Percentiles rank a stretch among this genome's conserved stretches.
phyloP scores from a whole-genome alignment of 768 basidiomycete genomes.

The Auricularia sp. region DNA sequence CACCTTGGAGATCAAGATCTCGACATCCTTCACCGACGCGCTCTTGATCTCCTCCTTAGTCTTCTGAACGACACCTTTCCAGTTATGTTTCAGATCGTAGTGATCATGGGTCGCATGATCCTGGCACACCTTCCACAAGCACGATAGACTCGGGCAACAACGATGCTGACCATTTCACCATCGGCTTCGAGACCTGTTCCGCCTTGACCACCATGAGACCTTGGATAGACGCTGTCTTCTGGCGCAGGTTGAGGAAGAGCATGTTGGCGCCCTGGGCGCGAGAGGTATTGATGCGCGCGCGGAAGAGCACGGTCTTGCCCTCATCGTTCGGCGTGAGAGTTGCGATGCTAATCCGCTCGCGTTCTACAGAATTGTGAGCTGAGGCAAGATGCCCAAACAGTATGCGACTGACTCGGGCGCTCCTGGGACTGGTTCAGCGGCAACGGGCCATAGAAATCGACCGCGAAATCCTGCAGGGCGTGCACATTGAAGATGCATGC shows the following conservation, averaged over 20 bases:
- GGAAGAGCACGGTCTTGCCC: constrained; percentile 69
- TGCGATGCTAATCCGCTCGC: constrained; percentile 53
- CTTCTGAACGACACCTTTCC: constrained; percentile 56
- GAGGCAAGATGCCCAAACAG: neutral
- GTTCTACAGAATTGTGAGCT: constrained; percentile 31
- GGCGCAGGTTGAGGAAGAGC: constrained; percentile 87
- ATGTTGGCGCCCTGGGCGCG: constrained; percentile 92
- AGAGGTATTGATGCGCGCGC: constrained; percentile 85
- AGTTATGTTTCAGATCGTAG: neutral
- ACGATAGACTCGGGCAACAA: constrained; percentile 85
- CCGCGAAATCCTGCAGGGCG: constrained; percentile 55
- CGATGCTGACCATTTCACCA: constrained; percentile 84
- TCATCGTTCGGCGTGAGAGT: constrained; percentile 51
- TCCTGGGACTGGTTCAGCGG: constrained; percentile 89
- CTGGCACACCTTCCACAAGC: constrained; percentile 51
- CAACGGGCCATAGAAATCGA: constrained; percentile 73
- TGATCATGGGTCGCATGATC: too few species aligned
- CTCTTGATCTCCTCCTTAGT: constrained; percentile 84
- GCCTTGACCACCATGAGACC: constrained; percentile 65
- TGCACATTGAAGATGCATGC: constrained; percentile 11
- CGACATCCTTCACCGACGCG: constrained; percentile 77
- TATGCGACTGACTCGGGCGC: constrained; percentile 31
- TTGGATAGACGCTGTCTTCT: constrained; percentile 79
- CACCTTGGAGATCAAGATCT: constrained; percentile 78
- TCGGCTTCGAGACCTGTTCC: constrained; percentile 85